Evolutionary conservation across 2,329 filamentous ascomycete genomes (phyloP).

Genomic region (Colletotrichum zoysiae): DNA sequence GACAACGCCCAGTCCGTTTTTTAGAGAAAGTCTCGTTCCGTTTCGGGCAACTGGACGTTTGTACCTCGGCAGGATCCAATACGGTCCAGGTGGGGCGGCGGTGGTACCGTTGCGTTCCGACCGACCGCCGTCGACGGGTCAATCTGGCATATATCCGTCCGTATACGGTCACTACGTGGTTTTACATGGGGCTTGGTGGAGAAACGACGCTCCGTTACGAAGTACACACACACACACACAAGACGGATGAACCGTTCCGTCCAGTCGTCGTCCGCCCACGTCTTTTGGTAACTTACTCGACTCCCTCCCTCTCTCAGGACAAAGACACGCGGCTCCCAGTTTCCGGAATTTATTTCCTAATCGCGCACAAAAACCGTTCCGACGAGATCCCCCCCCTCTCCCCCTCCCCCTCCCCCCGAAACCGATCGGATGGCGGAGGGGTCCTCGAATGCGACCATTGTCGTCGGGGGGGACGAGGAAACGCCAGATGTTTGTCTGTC

Average conservation of each 20-base stretch:
- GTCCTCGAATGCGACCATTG: conserved; percentile 10
- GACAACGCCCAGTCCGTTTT: conserved; percentile 13
- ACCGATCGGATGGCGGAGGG: conserved; percentile 30
- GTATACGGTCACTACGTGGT: background rate
- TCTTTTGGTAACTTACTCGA: background rate
- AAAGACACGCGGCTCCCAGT: background rate
- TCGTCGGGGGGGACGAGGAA: background rate
- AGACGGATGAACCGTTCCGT: conserved; percentile 23
- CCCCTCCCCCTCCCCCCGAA: background rate
- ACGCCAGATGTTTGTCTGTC: conserved; percentile 8
- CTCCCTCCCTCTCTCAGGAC: background rate
- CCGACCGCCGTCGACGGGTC: background rate
- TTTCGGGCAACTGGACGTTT: conserved; percentile 8
- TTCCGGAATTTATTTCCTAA: background rate
- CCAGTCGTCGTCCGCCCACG: conserved; percentile 1
- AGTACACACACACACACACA: background rate
- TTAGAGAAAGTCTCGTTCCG: background rate
- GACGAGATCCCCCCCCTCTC: background rate
- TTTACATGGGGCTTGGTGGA: background rate
- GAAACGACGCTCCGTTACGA: conserved; percentile 8
- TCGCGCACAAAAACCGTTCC: background rate
- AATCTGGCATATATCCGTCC: background rate
- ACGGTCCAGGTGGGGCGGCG: background rate
- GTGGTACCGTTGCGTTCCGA: no score
- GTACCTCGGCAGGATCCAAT: background rate